phyloP scores from a whole-genome alignment of 2,329 filamentous ascomycete species.

The Didymella glomerata region DNA sequence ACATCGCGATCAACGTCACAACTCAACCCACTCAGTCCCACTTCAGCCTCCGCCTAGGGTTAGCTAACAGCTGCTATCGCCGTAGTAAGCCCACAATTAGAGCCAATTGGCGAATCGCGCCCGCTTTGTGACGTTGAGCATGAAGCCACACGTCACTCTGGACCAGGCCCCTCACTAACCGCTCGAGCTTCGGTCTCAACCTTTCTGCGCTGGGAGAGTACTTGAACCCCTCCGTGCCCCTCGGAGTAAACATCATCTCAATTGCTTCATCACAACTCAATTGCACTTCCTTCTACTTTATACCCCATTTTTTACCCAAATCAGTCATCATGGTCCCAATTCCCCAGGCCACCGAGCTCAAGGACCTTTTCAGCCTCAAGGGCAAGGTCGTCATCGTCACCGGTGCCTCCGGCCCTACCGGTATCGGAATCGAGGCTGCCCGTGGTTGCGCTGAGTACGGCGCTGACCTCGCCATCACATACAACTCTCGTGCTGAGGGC shows the following conservation, averaged over 20 bases:
- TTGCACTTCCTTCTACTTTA: constrained; percentile 22
- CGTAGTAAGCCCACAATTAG: constrained; percentile 34
- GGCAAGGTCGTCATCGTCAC: constrained; percentile 63
- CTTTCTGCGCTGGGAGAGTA: constrained; percentile 36
- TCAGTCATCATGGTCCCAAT: constrained; percentile 59
- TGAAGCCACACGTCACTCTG: constrained; percentile 40
- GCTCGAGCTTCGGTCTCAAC: constrained; percentile 27
- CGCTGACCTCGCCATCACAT: constrained; percentile 72
- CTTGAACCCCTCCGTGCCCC: constrained; percentile 46
- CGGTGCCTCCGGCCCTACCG: constrained; percentile 67
- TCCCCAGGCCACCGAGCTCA: constrained; percentile 65
- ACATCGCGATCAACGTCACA: constrained; percentile 25
- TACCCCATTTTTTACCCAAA: constrained; percentile 14
- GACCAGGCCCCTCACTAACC: constrained; percentile 34
- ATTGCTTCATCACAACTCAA: constrained; percentile 27
- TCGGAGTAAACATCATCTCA: constrained; percentile 22
- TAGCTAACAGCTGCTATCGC: constrained; percentile 28
- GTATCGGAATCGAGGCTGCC: constrained; percentile 73
- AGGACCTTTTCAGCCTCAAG: constrained; percentile 64
- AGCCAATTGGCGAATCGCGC: constrained; percentile 28
- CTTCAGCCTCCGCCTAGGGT: constrained; percentile 30
- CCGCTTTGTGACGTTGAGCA: constrained; percentile 20
- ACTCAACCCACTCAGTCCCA: constrained; percentile 28
- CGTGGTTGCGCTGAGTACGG: constrained; percentile 71
- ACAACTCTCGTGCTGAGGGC: constrained; percentile 67